Percentiles rank a stretch among this genome's conserved stretches.
phyloP scores from a whole-genome alignment of 139 green algal species.

The Yamagishiella unicocca region DNA sequence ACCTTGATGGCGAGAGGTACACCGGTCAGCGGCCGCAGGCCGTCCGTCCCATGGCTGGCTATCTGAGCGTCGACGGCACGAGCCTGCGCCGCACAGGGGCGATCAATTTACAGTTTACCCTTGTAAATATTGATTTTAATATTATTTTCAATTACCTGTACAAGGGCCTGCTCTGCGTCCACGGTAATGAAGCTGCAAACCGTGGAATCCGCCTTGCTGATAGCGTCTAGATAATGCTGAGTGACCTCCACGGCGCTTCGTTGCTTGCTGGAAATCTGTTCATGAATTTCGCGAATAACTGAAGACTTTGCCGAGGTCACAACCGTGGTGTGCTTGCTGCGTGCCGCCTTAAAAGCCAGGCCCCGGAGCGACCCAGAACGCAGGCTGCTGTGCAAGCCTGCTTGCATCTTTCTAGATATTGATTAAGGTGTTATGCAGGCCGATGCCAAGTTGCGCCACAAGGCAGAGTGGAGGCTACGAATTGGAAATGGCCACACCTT shows the following conservation, averaged over 20 bases:
- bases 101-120: background rate
- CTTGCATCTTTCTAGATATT: slow-evolving; percentile 32
- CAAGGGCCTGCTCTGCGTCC: slow-evolving; percentile 58
- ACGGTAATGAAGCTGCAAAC: slow-evolving; percentile 72
- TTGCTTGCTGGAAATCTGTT: slow-evolving; percentile 55
- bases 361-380: slow-evolving; percentile 24
- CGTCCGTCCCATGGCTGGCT: slow-evolving; percentile 39
- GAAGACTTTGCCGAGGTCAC: slow-evolving; percentile 6
- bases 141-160: slow-evolving; percentile 54
- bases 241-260: slow-evolving; percentile 61
- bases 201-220: slow-evolving; percentile 47
- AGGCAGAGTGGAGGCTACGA: too few relatives aligned
- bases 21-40: slow-evolving; percentile 76
- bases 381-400: background rate
- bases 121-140: background rate
- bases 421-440: too few relatives aligned
- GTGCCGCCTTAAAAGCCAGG: slow-evolving; percentile 29
- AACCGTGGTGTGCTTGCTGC: slow-evolving; percentile 5
- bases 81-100: slow-evolving; percentile 51
- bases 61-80: slow-evolving; percentile 69
- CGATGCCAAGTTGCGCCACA: too few relatives aligned
- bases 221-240: slow-evolving; percentile 60
- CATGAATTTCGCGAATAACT: slow-evolving; percentile 59
- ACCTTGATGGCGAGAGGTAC: slow-evolving; percentile 93
- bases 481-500: too few relatives aligned